phyloP scores from a whole-genome alignment of 345 rosid species.

The Euphorbia peplus region DNA sequence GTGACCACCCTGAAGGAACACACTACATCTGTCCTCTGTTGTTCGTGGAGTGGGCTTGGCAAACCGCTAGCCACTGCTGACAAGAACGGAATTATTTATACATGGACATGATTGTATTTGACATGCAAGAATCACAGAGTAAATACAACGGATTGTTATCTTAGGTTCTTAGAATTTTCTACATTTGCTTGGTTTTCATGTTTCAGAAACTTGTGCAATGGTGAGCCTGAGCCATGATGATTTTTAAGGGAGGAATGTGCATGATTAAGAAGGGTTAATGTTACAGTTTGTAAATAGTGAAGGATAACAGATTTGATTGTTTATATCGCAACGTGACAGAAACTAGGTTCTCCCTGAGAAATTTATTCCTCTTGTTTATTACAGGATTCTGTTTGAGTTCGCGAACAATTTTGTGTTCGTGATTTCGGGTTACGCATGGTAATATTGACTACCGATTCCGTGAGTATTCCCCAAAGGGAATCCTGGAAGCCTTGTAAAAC shows the following conservation, averaged over 20 bases:
- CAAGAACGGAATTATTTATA: conserved; percentile 71
- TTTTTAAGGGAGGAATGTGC: background rate
- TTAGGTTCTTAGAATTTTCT: background rate
- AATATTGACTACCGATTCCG: no score
- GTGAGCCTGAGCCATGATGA: background rate
- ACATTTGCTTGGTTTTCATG: background rate
- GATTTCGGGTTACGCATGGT: no score
- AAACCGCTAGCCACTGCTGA: conserved; percentile 90
- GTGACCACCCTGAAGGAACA: conserved; percentile 80
- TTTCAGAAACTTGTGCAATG: background rate
- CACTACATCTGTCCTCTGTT: conserved; percentile 68
- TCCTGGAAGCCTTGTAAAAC: no score
- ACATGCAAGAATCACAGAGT: background rate
- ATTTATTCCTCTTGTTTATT: no score
- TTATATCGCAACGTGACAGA: background rate
- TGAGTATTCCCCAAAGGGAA: no score
- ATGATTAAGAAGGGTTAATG: background rate
- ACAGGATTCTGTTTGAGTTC: no score
- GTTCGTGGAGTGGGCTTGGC: conserved; percentile 93
- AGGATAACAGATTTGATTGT: background rate
- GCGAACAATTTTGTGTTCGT: background rate
- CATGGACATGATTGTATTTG: conserved; percentile 52
- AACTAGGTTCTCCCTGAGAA: no score
- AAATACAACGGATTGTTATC: background rate
- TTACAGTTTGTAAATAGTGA: background rate